A percentile compares a stretch with the other conserved stretches of the same genome.
These are phyloP conservation scores for Aspergillus asperescens DNA, from an alignment of 495 filamentous ascomycete species.

Conservation along the genomic window DNA sequence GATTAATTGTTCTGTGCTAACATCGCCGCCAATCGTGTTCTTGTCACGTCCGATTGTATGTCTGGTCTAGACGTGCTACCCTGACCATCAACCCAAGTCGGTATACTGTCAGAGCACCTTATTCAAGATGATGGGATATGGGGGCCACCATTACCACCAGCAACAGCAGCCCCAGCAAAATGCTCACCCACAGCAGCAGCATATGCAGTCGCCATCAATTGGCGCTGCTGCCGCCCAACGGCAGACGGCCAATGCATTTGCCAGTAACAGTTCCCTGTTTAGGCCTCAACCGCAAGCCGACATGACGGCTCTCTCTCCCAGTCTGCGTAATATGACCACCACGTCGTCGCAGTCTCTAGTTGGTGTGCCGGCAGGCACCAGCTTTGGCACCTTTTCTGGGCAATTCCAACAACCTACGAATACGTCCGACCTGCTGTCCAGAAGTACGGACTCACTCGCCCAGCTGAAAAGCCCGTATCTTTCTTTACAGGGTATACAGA, in stretches of 20 bases:
- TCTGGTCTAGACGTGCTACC: background rate
- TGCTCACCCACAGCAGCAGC: slow-evolving; percentile 25
- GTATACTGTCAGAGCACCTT: slow-evolving; percentile 1
- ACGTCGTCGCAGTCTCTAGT: slow-evolving; percentile 30
- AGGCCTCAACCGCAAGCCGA: slow-evolving; percentile 30
- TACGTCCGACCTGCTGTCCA: slow-evolving; percentile 32
- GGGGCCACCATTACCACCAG: slow-evolving; percentile 31
- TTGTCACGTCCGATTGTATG: slow-evolving; percentile 1
- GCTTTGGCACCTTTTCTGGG: slow-evolving; percentile 29
- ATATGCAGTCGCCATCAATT: slow-evolving; percentile 31
- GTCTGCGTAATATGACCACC: slow-evolving; percentile 38
- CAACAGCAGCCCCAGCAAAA: slow-evolving; percentile 26
- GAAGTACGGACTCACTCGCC: slow-evolving; percentile 30
- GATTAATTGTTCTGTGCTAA: background rate
- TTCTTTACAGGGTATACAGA: slow-evolving; percentile 32
- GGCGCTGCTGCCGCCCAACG: slow-evolving; percentile 24
- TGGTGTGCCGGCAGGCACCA: slow-evolving; percentile 29
- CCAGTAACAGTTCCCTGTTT: slow-evolving; percentile 25
- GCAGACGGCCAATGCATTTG: slow-evolving; percentile 28
- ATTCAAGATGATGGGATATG: slow-evolving; percentile 29
- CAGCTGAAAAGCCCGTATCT: slow-evolving; percentile 24
- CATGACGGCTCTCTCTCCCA: slow-evolving; percentile 30
- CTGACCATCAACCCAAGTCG: slow-evolving; percentile 3
- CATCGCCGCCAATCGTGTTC: background rate
- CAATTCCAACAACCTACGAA: slow-evolving; percentile 33